Evolutionary conservation across 768 basidiomycete genomes (phyloP), one percentile per base, ranked within the genome.

Genomic region (Candolleomyces efflorescens): DNA sequence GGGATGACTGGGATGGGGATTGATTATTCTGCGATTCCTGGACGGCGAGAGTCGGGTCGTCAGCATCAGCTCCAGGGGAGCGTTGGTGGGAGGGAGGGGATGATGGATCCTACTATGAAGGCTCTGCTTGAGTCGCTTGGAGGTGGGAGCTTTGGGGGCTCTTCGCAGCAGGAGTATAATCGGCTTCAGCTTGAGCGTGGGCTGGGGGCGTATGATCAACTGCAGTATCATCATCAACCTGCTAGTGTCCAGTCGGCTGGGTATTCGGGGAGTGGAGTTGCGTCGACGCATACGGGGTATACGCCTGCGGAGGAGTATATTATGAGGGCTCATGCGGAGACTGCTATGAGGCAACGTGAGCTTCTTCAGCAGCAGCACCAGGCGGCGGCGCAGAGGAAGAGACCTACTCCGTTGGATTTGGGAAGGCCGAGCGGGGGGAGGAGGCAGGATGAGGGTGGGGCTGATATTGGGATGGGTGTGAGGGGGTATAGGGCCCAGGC

Each of bases 221-320:
- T 44, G 26, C 4, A 9, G 32, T 32, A 32, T 32, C 32, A 32
- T 32, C 32, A 32, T 32, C 32, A 32, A 7, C 32, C 38, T 37
- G 6, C 39, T 17, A 22, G 22, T 27, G 44, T 36, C 51, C 11
- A 45, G 3, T 56, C 18, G 23, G 24, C 26, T 9, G 54, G 54
- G 5, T 58, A 58, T 46, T 18, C n/a, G 11, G 56, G 50, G 5
- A 53, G 58, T 48, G 52, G 58, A 5, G 58, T 59, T 20, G 58
- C 58, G 44, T 53, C 52, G 17, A 59, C 58, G 4, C 52, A 37
- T 27, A 75, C 80, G 1, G 87, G 87, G 1, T 90, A 84, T 61
- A 90, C 88, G 0, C 75, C 85, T 1, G 75, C 87, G 0, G 88
- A 90, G 66, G 82, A 86, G 68, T 79, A 82, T 60, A 82, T 89